Percentiles rank a stretch among this genome's conserved stretches.
phyloP scores from a whole-genome alignment of 2,329 filamentous ascomycete species.

The Clarireedia hainanense region DNA sequence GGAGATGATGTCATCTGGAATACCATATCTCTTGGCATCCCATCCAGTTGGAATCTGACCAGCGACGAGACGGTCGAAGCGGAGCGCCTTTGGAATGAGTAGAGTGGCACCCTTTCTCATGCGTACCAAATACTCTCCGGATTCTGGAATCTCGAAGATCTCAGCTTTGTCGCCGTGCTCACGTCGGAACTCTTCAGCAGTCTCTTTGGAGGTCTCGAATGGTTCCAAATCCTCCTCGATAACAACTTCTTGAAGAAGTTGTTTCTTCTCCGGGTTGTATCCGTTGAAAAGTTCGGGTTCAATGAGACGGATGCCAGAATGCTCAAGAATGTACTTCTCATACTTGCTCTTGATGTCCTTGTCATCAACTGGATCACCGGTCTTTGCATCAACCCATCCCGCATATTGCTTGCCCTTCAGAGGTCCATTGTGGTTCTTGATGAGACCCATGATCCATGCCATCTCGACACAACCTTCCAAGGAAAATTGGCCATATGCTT shows the following conservation, averaged over 20 bases:
- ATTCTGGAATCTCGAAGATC: slow-evolving; percentile 89
- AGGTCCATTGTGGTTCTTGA: slow-evolving; percentile 95
- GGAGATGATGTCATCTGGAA: slow-evolving; percentile 94
- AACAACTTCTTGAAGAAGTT: slow-evolving; percentile 93
- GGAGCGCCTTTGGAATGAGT: slow-evolving; percentile 92
- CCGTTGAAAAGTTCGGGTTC: slow-evolving; percentile 95
- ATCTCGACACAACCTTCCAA: slow-evolving; percentile 97
- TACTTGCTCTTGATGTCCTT: slow-evolving; percentile 98
- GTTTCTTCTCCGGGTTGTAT: slow-evolving; percentile 98
- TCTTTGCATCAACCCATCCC: slow-evolving; percentile 93
- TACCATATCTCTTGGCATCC: slow-evolving; percentile 92
- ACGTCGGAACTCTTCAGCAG: slow-evolving; percentile 92
- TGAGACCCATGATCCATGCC: slow-evolving; percentile 99
- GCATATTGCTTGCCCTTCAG: slow-evolving; percentile 96
- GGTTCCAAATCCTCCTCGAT: slow-evolving; percentile 96
- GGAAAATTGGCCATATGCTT: slow-evolving; percentile 92
- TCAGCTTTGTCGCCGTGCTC: slow-evolving; percentile 97
- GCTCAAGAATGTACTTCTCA: slow-evolving; percentile 92
- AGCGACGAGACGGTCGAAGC: slow-evolving; percentile 94
- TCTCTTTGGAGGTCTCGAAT: slow-evolving; percentile 96
- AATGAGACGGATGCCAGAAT: slow-evolving; percentile 94
- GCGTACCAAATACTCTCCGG: slow-evolving; percentile 88
- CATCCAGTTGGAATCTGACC: slow-evolving; percentile 96
- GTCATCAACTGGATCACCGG: slow-evolving; percentile 91
- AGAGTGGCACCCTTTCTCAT: slow-evolving; percentile 93